These are phyloP conservation scores for Aquilaria malaccensis DNA, from an alignment of 345 rosid genomes.

Conservation along the genomic window DNA sequence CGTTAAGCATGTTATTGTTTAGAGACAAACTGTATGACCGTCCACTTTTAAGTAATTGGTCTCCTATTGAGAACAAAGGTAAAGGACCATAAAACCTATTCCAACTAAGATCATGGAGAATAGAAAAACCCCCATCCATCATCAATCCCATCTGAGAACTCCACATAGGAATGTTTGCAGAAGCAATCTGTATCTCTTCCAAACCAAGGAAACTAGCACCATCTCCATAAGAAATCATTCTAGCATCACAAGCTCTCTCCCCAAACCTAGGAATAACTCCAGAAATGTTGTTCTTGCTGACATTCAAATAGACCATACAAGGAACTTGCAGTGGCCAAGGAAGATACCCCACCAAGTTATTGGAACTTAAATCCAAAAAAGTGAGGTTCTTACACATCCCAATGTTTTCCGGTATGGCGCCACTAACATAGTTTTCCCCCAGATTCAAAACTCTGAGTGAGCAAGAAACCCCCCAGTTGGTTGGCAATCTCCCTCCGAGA, in stretches of 20 bases:
- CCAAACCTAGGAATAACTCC: conserved; percentile 37
- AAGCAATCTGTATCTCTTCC: conserved; percentile 30
- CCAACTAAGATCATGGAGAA: conserved; percentile 55
- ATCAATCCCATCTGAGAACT: conserved; percentile 20
- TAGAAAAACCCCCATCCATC: conserved; percentile 9
- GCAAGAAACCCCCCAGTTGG: conserved; percentile 35
- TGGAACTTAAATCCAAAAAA: conserved; percentile 58
- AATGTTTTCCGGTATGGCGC: conserved; percentile 31
- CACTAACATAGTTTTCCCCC: conserved; percentile 40
- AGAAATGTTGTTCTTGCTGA: conserved; percentile 45
- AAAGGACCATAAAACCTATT: conserved; percentile 40
- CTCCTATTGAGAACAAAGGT: conserved; percentile 40
- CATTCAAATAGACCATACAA: conserved; percentile 49
- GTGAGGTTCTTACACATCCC: conserved; percentile 43
- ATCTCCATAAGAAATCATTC: conserved; percentile 14
- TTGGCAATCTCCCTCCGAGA: conserved; percentile 47
- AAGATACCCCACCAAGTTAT: conserved; percentile 38
- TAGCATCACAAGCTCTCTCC: conserved; percentile 23
- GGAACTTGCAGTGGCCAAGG: conserved; percentile 41
- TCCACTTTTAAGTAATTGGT: conserved; percentile 18
- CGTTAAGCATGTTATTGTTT: conserved; percentile 40
- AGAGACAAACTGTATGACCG: conserved; percentile 36
- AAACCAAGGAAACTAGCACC: conserved; percentile 10
- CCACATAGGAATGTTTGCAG: conserved; percentile 24
- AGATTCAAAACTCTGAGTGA: conserved; percentile 44